Evolutionary conservation across 495 filamentous ascomycete genomes (phyloP).

Genomic region (Penicillium soppii): DNA sequence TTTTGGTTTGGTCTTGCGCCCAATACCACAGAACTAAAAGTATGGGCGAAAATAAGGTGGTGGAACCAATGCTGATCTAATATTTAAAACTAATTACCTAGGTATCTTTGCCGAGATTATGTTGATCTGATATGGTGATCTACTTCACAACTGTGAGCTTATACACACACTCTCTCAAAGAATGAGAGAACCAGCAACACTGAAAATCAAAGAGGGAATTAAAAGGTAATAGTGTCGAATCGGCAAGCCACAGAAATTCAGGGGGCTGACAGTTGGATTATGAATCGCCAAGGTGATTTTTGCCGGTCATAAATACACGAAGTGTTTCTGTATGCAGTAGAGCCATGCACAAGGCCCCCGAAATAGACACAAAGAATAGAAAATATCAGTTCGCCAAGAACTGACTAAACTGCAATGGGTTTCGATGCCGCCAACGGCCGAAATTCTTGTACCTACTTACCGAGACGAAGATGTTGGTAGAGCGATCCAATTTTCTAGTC

Average conservation of each 20-base stretch:
- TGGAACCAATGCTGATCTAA: slow-evolving; percentile 21
- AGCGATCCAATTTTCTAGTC: neutral
- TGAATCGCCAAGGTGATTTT: slow-evolving; percentile 1
- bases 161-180: too few species aligned
- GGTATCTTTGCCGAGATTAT: neutral
- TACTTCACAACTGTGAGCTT: too few species aligned
- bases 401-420: neutral
- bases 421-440: neutral
- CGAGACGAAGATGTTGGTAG: neutral
- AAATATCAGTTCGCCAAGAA: neutral
- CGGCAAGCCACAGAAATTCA: neutral
- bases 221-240: neutral
- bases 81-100: slow-evolving; percentile 3
- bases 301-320: neutral
- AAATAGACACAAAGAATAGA: slow-evolving; percentile 1
- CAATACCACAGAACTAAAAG: neutral
- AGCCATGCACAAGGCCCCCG: neutral
- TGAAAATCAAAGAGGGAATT: too few species aligned
- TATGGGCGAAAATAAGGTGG: slow-evolving; percentile 20
- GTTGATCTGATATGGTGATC: neutral
- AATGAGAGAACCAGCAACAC: too few species aligned
- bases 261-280: neutral
- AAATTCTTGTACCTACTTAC: neutral
- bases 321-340: neutral
- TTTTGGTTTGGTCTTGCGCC: neutral